Conservation (phyloP, 352 stramenopile species). For the Globisporangium solare region DNA sequence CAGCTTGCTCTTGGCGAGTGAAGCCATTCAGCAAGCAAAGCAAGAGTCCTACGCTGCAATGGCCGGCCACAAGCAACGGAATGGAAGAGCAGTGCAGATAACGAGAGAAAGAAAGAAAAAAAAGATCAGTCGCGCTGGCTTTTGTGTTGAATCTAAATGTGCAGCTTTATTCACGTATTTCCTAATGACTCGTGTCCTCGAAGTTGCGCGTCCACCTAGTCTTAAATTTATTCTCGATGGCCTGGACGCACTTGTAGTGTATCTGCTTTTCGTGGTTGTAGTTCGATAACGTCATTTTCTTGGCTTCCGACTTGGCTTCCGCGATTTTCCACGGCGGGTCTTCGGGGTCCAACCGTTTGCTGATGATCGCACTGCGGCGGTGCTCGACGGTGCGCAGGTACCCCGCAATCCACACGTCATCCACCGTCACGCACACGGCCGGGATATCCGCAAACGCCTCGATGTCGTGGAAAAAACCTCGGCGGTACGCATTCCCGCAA, state of each 20-base stretch:
- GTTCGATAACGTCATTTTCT: constrained; percentile 69
- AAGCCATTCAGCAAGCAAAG: too few relatives aligned
- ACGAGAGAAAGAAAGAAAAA: too few relatives aligned
- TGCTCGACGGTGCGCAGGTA: constrained; percentile 70
- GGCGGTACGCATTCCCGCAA: constrained; percentile 68
- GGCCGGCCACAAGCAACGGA: too few relatives aligned
- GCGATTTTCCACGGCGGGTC: constrained; percentile 65
- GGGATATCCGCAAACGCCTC: constrained; percentile 66
- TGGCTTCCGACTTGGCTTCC: constrained; percentile 38
- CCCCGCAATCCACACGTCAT: constrained; percentile 80
- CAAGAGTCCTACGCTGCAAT: too few relatives aligned
- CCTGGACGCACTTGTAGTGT: constrained; percentile 80
- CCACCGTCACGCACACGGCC: constrained; percentile 66
- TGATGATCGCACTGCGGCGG: constrained; percentile 56
- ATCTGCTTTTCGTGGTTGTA: constrained; percentile 80
- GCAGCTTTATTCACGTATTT: too few relatives aligned
- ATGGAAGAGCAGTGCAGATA: too few relatives aligned
- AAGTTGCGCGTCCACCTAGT: constrained; percentile 67
- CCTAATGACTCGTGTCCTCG: constrained; percentile 19
- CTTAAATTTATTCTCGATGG: constrained; percentile 60
- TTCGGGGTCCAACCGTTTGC: constrained; percentile 66
- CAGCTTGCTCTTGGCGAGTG: too few relatives aligned
- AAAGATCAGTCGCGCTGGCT: too few relatives aligned
- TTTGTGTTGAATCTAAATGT: too few relatives aligned
- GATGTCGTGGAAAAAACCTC: constrained; percentile 70